A percentile compares a stretch with the other conserved stretches of the same genome.
phyloP scores from a whole-genome alignment of 2,329 filamentous ascomycete species.

The Colletotrichum coccodes region DNA sequence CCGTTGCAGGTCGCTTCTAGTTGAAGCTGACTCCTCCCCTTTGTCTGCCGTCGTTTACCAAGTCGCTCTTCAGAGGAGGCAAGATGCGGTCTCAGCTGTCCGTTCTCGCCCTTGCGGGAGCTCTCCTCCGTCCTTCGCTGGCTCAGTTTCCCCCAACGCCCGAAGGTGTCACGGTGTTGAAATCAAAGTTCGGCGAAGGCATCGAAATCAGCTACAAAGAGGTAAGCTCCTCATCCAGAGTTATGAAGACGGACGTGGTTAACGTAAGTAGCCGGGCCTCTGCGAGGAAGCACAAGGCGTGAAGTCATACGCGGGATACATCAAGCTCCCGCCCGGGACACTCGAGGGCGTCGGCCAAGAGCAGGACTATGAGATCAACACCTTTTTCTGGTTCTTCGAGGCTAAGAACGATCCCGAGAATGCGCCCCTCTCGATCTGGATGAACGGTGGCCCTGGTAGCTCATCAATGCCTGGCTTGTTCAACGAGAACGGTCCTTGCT shows the following conservation, averaged over 20 bases:
- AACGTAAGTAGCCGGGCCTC: slow-evolving; percentile 58
- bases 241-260: not conserved
- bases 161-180: slow-evolving; percentile 53
- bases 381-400: slow-evolving; percentile 52
- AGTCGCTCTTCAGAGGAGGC: not conserved
- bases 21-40: too few species aligned
- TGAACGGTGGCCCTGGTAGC: slow-evolving; percentile 69
- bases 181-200: slow-evolving; percentile 65
- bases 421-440: slow-evolving; percentile 61
- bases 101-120: not conserved
- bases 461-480: slow-evolving; percentile 64
- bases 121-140: slow-evolving; percentile 40
- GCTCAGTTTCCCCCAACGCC: slow-evolving; percentile 38
- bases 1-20: too few species aligned
- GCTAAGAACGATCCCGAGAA: slow-evolving; percentile 38
- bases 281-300: slow-evolving; percentile 63
- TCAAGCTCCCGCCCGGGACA: slow-evolving; percentile 57
- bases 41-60: too few species aligned
- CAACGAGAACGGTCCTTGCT: slow-evolving; percentile 63
- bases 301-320: slow-evolving; percentile 72
- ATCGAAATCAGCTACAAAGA: slow-evolving; percentile 70
- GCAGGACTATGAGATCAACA: slow-evolving; percentile 53
- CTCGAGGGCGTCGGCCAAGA: slow-evolving; percentile 48
- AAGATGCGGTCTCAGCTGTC: not conserved
- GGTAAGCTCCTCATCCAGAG: slow-evolving; percentile 39